Evolutionary conservation across 2,329 filamentous ascomycete genomes (phyloP), one percentile per base, ranked within the genome.

Genomic region (Nemania sp.): DNA sequence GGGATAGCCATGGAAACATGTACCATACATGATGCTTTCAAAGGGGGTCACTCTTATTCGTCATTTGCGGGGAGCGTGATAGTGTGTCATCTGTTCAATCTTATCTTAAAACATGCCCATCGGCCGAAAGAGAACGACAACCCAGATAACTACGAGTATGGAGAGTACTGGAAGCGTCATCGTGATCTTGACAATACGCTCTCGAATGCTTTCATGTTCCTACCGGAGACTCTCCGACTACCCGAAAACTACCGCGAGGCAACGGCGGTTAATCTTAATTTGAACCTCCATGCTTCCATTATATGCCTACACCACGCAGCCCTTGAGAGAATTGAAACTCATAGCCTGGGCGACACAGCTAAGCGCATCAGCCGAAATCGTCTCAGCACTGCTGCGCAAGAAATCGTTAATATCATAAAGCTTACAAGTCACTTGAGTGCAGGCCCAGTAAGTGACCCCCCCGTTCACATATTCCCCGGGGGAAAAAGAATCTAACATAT

Each of bases 231-330:
- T 54, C 79, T 96, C 37, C 83, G 90, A 30, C 73, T 96, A 20
- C 90, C 91, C 0, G 73, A 77, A 22, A 86, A 86, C 11, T 73
- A 90, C 46, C 77, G 80, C 33, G 83, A 96, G 61, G 79, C 87
- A 1, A 86, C 89, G 40, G 84, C 90, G 6, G 80, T 96, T 0
- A 92, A 96, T 67, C 79, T 86, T 45, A 96, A 96, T 60, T 87
- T 97, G 77, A 91, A 90, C 66, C 82, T 97, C 2, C 92, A 97
- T 66, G 91, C 91, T 0, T 88, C 90, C 1, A 83, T 89, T 7
- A 96, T 97, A 48, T 95, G 90, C 68, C 77, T 97, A 5, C 92
- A 97, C 66, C 90, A 95, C 70, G 89, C 90, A 1, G 91, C 92
- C 1, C 86, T 94, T 7, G 90, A 92, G 72, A 92, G 89, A 66